Evolutionary conservation across 169 alveolate species (phyloP).

Genomic region (Cryptosporidium felis): DNA sequence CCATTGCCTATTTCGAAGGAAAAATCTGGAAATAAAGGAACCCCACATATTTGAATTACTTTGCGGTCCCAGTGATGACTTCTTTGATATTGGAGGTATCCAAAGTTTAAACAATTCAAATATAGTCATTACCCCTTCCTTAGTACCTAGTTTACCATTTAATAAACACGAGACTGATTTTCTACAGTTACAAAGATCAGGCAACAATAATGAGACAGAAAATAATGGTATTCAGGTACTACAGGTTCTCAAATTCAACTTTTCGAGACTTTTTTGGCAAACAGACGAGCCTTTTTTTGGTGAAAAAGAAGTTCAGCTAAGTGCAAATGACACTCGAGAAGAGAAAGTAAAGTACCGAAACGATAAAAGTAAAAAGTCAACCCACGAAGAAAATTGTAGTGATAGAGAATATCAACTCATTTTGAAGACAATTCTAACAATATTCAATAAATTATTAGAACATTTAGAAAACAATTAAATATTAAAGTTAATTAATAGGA

Average conservation of each 20-base stretch:
- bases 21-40: no score
- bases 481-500: not conserved
- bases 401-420: constrained; percentile 18
- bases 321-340: not conserved
- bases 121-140: not conserved
- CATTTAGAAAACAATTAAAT: not conserved
- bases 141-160: not conserved
- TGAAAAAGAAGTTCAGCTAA: not conserved
- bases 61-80: no score
- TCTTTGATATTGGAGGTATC: not conserved
- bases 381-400: not conserved
- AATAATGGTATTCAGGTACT: no score
- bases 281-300: constrained; percentile 2
- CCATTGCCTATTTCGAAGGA: no score
- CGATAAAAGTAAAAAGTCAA: not conserved
- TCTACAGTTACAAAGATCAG: no score
- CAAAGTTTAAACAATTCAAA: not conserved
- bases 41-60: no score
- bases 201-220: no score
- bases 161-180: no score
- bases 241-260: not conserved
- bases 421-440: not conserved
- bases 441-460: constrained; percentile 12
- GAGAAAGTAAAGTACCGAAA: no score
- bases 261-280: constrained; percentile 21